Base-by-base conservation (phyloP, 495 filamentous ascomycete species). In the Tetracladium setigerum region DNA sequence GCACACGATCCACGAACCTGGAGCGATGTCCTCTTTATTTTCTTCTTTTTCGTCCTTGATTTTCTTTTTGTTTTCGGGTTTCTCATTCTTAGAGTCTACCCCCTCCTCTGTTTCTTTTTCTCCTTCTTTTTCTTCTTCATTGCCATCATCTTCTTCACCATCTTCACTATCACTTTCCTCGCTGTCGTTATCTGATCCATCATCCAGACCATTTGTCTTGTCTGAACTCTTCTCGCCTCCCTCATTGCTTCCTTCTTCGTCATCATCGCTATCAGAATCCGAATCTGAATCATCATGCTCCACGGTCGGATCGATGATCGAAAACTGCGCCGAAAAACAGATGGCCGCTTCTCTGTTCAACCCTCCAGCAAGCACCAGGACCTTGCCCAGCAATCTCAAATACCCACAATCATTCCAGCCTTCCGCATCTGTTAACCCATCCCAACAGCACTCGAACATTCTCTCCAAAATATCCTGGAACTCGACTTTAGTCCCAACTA, bases 341-440 rank as follows among this genome's bases (percentile, higher is more conserved):
- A 61, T 56, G n/a, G 41, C 14, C 12, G 55, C 58, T 24, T 56
- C 53, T 7, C 47, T 46, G 30, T 52, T 45, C 1, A 59, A 35
- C 1, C 57, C 51, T 15, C 50, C 37, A 8, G 40, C 27, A 13
- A 31, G 44, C 32, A 33, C 30, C 0, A 62, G 43, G 6, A 52
- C 41, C 34, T 56, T 46, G 12, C 48, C 49, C 32, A 62, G 40
- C 41, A 46, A 30, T 18, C 38, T 30, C 8, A 59, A 38, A 30
- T 33, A 49, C 4, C 14, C 37, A 2, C 9, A 15, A 34, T 61
- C 58, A 44, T 61, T 61, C 55, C 52, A 58, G 12, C 47, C 42
- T 10, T 54, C 56, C 14, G 16, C 40, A 30, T 60, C 57, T 3
- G n/a, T 38, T 5, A 62, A 44, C 4, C 38, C 53, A 11, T 47